A percentile compares a stretch with the other conserved stretches of the same genome.
Conservation (phyloP, 169 alveolate genomes). For the Eimeria necatrix region DNA sequence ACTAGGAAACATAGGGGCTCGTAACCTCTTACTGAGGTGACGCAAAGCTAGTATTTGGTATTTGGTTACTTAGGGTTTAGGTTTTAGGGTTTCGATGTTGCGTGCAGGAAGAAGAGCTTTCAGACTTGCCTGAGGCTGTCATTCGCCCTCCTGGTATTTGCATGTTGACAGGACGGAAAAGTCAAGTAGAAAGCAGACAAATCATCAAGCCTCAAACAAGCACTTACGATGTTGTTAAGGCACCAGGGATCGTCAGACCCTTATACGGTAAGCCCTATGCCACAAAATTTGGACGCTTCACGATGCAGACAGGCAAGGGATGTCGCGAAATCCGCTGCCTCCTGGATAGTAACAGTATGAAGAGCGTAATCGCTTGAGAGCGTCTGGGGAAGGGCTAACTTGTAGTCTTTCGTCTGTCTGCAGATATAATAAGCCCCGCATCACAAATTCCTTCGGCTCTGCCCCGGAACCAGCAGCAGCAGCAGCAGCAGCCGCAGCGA, state of each 20-base stretch:
- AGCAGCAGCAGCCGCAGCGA: too few relatives aligned
- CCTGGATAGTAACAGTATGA: background rate
- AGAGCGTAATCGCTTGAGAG: background rate
- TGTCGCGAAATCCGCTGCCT: background rate
- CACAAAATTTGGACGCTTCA: background rate
- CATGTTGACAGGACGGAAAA: background rate
- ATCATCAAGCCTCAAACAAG: background rate
- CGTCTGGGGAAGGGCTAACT: background rate
- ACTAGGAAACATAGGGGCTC: background rate
- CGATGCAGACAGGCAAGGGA: background rate
- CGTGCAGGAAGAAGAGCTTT: background rate
- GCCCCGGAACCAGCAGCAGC: too few relatives aligned
- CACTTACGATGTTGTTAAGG: constrained; percentile 24
- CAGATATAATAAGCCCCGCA: too few relatives aligned
- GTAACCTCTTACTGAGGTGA: background rate
- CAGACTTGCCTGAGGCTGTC: background rate
- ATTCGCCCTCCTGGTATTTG: background rate
- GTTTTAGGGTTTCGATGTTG: background rate
- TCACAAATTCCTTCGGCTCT: too few relatives aligned
- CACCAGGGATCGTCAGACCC: constrained; percentile 56
- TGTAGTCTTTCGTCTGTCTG: background rate
- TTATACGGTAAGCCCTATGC: constrained; percentile 19
- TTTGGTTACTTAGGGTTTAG: background rate
- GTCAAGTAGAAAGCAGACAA: too few relatives aligned
- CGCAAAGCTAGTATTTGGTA: too few relatives aligned